Base-by-base conservation (phyloP, 148 eudicot species). In the Dysphania ambrosioides region DNA sequence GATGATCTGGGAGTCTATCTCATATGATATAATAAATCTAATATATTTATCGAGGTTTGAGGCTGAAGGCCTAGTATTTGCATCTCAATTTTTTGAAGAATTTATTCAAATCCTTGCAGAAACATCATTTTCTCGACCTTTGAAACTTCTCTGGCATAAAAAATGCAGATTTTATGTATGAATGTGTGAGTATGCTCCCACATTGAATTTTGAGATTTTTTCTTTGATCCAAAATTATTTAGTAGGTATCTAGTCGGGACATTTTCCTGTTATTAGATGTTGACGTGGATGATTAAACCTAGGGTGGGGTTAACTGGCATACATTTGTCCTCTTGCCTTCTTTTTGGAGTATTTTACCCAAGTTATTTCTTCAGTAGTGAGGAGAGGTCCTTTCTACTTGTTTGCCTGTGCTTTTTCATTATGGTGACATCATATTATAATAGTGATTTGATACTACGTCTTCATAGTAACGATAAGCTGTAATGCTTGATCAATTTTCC, bases 401-500 rank as follows among this genome's bases (percentile, higher is more conserved):
- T 44, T 67, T 18, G 30, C 10, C 5, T 67, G 51, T 67, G 66
- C 36, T 55, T 66, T n/a, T 44, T 16, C 70, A 11, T 40, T 68
- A 29, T 68, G n/a, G 60, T 56, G 31, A 8, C 65, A 11, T 26
- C 26, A 55, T 55, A 18, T 65, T 29, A 23, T 18, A 7, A 13
- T 55, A 7, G 26, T 42, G 61, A 31, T 59, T 5, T 68, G 49
- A 30, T 12, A 15, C 67, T 57, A 3, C 31, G 47, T 68, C 47
- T n/a, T 34, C 51, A 18, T 55, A 63, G 31, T 19, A 56, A 7
- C 60, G 72, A 67, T 53, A n/a, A 1, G 66, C 34, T 55, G 19
- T 73, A 51, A 24, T 59, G 35, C 66, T 77, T 62, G 68, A 81
- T 58, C 66, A 26, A 66, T 53, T 30, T 72, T 85, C 76, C 78